Evolutionary conservation across 257 asterid genomes (phyloP).

Genomic region (Nicotiana attenuata): DNA sequence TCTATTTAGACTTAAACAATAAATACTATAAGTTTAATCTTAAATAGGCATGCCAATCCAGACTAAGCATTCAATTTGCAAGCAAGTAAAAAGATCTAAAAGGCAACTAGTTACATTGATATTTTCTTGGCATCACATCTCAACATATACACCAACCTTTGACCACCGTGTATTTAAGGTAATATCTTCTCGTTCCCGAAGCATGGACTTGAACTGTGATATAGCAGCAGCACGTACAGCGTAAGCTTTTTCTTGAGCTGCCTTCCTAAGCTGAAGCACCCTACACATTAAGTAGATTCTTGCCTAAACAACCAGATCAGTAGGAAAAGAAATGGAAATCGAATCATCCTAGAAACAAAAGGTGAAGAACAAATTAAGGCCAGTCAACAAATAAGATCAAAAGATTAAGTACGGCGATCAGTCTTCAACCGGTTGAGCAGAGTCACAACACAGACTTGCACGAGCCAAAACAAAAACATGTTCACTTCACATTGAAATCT

Average conservation of each 20-base stretch:
- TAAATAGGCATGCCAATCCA: conserved; percentile 2
- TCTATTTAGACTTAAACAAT: neutral
- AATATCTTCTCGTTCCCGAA: conserved; percentile 62
- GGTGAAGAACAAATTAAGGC: neutral
- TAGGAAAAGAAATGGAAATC: neutral
- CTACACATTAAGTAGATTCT: conserved; percentile 35
- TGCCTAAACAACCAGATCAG: conserved; percentile 15
- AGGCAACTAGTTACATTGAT: neutral
- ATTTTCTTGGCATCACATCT: neutral
- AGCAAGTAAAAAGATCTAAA: neutral
- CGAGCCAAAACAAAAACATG: neutral
- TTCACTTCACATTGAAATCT: neutral
- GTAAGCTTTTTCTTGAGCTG: conserved; percentile 73
- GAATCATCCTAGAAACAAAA: conserved; percentile 1
- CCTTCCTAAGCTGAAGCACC: conserved; percentile 62
- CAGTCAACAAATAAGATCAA: neutral
- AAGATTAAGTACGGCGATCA: neutral
- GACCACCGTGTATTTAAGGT: conserved; percentile 84
- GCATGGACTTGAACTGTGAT: conserved; percentile 77
- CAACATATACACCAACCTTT: conserved; percentile 44
- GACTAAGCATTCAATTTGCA: neutral
- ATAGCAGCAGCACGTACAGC: conserved; percentile 68
- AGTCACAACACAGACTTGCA: neutral
- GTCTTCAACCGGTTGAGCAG: neutral
- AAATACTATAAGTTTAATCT: neutral